A percentile compares a stretch with the other conserved stretches of the same genome.
These are phyloP conservation scores for Calonectria multiphialidica DNA, from an alignment of 2,329 filamentous ascomycete species.

Conservation along the genomic window DNA sequence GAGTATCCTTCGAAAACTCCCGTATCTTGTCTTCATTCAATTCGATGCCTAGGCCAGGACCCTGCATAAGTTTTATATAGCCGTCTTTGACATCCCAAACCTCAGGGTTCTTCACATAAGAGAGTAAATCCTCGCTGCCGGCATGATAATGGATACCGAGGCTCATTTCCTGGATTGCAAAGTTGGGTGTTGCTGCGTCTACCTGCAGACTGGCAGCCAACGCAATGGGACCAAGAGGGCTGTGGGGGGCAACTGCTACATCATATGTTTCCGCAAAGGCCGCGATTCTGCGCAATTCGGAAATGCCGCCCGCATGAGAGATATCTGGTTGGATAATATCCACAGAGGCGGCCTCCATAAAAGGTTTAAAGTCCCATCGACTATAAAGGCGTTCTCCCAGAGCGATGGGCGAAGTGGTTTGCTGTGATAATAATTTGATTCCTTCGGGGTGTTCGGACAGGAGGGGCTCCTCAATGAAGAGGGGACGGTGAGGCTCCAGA, in stretches of 20 bases:
- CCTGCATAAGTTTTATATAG: slow-evolving; percentile 71
- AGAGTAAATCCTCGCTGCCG: slow-evolving; percentile 73
- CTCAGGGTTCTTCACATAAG: slow-evolving; percentile 73
- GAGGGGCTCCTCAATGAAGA: slow-evolving; percentile 82
- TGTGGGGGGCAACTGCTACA: slow-evolving; percentile 79
- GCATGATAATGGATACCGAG: slow-evolving; percentile 84
- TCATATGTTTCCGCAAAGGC: slow-evolving; percentile 81
- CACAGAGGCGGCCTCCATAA: slow-evolving; percentile 75
- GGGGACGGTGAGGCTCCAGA: slow-evolving; percentile 74
- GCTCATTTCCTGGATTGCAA: slow-evolving; percentile 83
- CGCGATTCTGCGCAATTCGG: slow-evolving; percentile 77
- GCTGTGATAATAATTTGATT: slow-evolving; percentile 57
- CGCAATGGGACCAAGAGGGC: slow-evolving; percentile 79
- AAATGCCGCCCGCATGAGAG: slow-evolving; percentile 78
- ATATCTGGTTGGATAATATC: slow-evolving; percentile 83
- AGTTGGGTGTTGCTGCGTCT: slow-evolving; percentile 71
- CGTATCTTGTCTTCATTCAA: slow-evolving; percentile 77
- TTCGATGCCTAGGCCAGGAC: slow-evolving; percentile 76
- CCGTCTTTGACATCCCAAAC: slow-evolving; percentile 77
- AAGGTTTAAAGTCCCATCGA: slow-evolving; percentile 80
- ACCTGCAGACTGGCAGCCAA: slow-evolving; percentile 79
- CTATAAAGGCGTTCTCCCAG: slow-evolving; percentile 79
- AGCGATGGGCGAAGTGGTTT: slow-evolving; percentile 71
- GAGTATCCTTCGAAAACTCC: slow-evolving; percentile 66
- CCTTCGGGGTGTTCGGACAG: slow-evolving; percentile 76